A percentile compares a stretch with the other conserved stretches of the same genome.
Evolutionary conservation across 2,329 filamentous ascomycete species (phyloP).

Genomic region (Cladosporium sphaerospermum): DNA sequence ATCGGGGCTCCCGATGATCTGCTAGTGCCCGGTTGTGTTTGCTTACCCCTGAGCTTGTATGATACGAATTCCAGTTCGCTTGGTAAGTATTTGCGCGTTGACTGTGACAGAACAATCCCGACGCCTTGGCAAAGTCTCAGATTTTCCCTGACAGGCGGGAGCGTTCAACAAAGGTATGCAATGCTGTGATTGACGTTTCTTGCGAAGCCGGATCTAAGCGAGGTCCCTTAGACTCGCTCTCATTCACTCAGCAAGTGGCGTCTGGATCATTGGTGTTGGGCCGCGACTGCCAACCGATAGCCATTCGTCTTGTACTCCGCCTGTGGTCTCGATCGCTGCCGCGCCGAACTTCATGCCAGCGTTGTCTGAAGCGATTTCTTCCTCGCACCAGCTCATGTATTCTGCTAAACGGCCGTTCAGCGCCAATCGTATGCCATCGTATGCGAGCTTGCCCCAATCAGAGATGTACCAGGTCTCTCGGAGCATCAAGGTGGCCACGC

Average conservation of each 20-base stretch:
- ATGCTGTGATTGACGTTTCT: too few relatives aligned
- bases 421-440: conserved; percentile 16
- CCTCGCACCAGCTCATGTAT: conserved; percentile 2
- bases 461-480: conserved; percentile 17
- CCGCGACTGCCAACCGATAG: background rate
- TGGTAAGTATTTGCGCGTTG: too few relatives aligned
- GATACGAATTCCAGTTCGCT: too few relatives aligned
- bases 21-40: too few relatives aligned
- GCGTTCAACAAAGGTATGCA: too few relatives aligned
- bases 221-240: background rate
- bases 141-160: too few relatives aligned
- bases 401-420: conserved; percentile 1
- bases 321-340: conserved; percentile 4
- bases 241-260: conserved; percentile 4
- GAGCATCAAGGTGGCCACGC: conserved; percentile 14
- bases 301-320: background rate
- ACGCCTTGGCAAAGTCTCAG: too few relatives aligned
- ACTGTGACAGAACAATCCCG: too few relatives aligned
- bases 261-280: conserved; percentile 5
- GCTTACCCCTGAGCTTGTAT: too few relatives aligned
- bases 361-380: conserved; percentile 10
- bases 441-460: conserved; percentile 18
- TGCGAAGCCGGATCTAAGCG: too few relatives aligned
- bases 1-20: too few relatives aligned
- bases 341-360: conserved; percentile 6